Conservation (phyloP, 164 flowering plant species). For the Sedum album region DNA sequence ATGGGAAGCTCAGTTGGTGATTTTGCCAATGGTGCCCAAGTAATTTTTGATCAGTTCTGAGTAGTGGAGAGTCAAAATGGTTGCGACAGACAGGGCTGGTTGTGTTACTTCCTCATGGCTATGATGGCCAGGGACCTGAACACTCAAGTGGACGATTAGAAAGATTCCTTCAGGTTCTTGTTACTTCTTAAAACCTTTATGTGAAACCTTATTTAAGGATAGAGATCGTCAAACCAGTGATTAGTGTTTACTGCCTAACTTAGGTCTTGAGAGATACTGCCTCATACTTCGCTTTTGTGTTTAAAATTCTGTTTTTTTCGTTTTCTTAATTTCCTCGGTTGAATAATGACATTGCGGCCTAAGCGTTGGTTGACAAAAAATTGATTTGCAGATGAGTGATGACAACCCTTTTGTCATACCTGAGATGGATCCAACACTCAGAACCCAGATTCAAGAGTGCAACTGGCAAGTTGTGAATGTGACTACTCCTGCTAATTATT, state of each 20-base stretch:
- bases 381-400: constrained; percentile 80
- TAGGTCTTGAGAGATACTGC: too few relatives aligned
- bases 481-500: constrained; percentile 95
- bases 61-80: constrained; percentile 70
- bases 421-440: constrained; percentile 84
- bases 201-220: too few relatives aligned
- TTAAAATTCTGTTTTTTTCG: not conserved
- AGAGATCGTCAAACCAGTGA: too few relatives aligned
- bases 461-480: constrained; percentile 95
- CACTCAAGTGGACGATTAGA: constrained; percentile 95
- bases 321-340: too few relatives aligned
- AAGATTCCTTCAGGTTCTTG: constrained; percentile 81
- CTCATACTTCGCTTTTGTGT: too few relatives aligned
- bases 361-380: not conserved
- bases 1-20: constrained; percentile 93
- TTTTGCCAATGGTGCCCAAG: constrained; percentile 97
- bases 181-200: too few relatives aligned
- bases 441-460: constrained; percentile 92
- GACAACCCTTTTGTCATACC: constrained; percentile 86
- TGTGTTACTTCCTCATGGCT: constrained; percentile 91
- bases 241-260: too few relatives aligned
- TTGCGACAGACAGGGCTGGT: constrained; percentile 93
- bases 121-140: constrained; percentile 98
- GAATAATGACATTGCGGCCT: not conserved
- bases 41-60: constrained; percentile 83